phyloP scores from a whole-genome alignment of 768 basidiomycete species.

The Paxillus rubicundulus region DNA sequence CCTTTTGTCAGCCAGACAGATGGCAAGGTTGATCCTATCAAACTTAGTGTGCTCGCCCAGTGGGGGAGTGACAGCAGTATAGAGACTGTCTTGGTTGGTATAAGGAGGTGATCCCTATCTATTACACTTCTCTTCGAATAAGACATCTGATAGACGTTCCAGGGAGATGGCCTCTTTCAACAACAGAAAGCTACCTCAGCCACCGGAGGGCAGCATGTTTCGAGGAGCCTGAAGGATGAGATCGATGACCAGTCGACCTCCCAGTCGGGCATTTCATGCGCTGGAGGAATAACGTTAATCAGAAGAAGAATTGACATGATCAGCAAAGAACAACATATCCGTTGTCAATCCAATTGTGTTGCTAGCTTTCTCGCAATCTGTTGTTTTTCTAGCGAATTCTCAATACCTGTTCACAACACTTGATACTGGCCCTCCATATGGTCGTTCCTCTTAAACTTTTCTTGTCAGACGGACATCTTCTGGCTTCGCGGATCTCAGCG shows the following conservation, averaged over 20 bases:
- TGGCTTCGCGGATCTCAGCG: too few relatives aligned
- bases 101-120: slow-evolving; percentile 62
- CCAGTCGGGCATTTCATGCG: neutral
- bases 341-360: slow-evolving; percentile 15
- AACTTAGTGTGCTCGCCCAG: slow-evolving; percentile 65
- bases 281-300: slow-evolving; percentile 7
- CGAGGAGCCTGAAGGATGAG: slow-evolving; percentile 22
- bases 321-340: slow-evolving; percentile 6
- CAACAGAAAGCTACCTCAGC: slow-evolving; percentile 94
- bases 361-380: slow-evolving; percentile 22
- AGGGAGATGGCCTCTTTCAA: slow-evolving; percentile 94
- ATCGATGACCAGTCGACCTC: neutral
- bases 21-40: slow-evolving; percentile 75
- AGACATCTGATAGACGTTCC: slow-evolving; percentile 6
- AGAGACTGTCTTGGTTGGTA: slow-evolving; percentile 89
- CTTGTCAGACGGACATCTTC: too few relatives aligned
- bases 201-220: slow-evolving; percentile 81
- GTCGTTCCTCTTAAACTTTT: too few relatives aligned
- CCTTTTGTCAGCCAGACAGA: slow-evolving; percentile 79
- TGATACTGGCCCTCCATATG: neutral
- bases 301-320: slow-evolving; percentile 13
- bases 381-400: slow-evolving; percentile 15
- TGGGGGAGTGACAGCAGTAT: slow-evolving; percentile 81
- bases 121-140: neutral
- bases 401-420: slow-evolving; percentile 9